Conservation (phyloP, 495 filamentous ascomycete species). For the Neurospora sp. region DNA sequence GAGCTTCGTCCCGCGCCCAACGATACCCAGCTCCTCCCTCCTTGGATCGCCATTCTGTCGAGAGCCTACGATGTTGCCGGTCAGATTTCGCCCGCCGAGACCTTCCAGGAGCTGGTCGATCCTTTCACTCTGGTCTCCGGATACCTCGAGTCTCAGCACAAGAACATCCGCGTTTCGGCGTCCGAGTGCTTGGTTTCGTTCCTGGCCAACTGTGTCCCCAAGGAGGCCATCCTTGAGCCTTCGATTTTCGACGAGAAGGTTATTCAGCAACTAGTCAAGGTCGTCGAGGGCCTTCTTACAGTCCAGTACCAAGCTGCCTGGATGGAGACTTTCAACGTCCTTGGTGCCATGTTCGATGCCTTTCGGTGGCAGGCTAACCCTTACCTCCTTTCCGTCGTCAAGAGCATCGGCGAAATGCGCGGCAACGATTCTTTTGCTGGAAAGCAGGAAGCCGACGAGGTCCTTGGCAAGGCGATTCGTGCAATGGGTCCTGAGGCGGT, state of each 20-base stretch:
- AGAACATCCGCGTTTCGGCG: slow-evolving; percentile 86
- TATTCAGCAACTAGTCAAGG: slow-evolving; percentile 60
- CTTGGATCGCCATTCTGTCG: slow-evolving; percentile 92
- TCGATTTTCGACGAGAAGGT: slow-evolving; percentile 82
- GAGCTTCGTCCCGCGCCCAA: slow-evolving; percentile 82
- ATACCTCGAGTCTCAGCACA: slow-evolving; percentile 76
- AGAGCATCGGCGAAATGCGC: slow-evolving; percentile 75
- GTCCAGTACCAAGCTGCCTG: slow-evolving; percentile 90
- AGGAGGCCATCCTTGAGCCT: slow-evolving; percentile 67
- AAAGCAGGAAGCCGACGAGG: slow-evolving; percentile 87
- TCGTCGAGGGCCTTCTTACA: slow-evolving; percentile 60
- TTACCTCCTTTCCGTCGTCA: slow-evolving; percentile 61
- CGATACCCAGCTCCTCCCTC: slow-evolving; percentile 84
- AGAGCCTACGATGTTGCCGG: slow-evolving; percentile 89
- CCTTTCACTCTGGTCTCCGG: slow-evolving; percentile 64
- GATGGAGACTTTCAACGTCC: slow-evolving; percentile 88
- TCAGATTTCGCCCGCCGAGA: slow-evolving; percentile 73
- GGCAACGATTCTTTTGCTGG: slow-evolving; percentile 81
- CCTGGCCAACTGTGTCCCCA: slow-evolving; percentile 74
- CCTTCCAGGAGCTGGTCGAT: slow-evolving; percentile 75
- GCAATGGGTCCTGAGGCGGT: slow-evolving; percentile 82
- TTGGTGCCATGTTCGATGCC: slow-evolving; percentile 78
- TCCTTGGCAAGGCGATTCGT: slow-evolving; percentile 73
- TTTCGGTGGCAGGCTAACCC: slow-evolving; percentile 74
- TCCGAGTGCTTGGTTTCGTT: slow-evolving; percentile 93